Evolutionary conservation across 805 yeast genomes (phyloP).

Genomic region (Cyberlindnera sargentensis): DNA sequence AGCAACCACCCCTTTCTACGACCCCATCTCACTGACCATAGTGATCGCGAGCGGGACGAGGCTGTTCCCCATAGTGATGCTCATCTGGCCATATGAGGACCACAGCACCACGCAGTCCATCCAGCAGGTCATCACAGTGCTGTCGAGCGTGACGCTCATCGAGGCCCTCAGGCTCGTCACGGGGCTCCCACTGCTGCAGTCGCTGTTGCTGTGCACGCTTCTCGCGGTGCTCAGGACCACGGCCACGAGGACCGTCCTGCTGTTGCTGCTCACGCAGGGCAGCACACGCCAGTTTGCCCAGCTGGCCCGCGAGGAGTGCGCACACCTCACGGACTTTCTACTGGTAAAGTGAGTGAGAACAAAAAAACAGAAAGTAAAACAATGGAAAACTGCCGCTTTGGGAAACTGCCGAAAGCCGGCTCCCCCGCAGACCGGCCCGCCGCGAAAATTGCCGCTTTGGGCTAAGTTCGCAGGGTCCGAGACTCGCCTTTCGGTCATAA

Average conservation of each 20-base stretch:
- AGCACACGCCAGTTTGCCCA: not conserved
- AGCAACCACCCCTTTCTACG: conserved; percentile 24
- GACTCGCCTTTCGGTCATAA: too few relatives aligned
- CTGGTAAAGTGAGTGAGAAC: too few relatives aligned
- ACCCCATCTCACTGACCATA: conserved; percentile 55
- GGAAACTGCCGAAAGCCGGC: too few relatives aligned
- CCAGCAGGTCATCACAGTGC: conserved; percentile 32
- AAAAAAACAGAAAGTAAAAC: too few relatives aligned
- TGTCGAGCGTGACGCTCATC: conserved; percentile 50
- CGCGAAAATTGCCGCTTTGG: conserved; percentile 1
- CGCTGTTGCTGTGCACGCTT: conserved; percentile 6
- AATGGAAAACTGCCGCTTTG: too few relatives aligned
- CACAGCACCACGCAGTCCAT: conserved; percentile 55
- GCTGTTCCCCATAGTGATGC: conserved; percentile 83
- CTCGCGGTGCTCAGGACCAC: conserved; percentile 8
- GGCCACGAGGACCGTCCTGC: conserved; percentile 12
- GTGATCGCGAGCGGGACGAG: conserved; percentile 73
- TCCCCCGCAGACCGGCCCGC: not conserved
- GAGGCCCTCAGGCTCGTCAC: conserved; percentile 53
- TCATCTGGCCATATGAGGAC: conserved; percentile 96
- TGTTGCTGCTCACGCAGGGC: conserved; percentile 9
- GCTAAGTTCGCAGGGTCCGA: not conserved
- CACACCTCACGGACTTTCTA: not conserved
- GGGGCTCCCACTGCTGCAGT: conserved; percentile 14
- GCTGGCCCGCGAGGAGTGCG: too few relatives aligned